Evolutionary conservation across 148 eudicot species (phyloP), one percentile per base, ranked within the genome.

Genomic region (Fagopyrum tataricum): DNA sequence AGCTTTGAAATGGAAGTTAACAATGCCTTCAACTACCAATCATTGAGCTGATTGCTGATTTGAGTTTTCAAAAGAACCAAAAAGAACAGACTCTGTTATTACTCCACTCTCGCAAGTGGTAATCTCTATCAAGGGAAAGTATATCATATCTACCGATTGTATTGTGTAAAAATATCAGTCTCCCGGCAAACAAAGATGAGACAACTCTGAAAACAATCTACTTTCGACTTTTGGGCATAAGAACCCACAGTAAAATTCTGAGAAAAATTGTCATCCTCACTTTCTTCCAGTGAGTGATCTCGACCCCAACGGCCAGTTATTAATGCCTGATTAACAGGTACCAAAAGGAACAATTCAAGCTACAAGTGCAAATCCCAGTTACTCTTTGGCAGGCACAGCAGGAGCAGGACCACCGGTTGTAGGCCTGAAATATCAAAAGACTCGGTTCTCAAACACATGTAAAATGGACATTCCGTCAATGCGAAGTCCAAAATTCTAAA

Each of bases 351-450:
- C 43, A 64, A 37, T 37, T 64, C 42, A 62, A 64, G 69, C 69
- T 56, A 64, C 18, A 64, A 13, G 12, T 64, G 69, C 44, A 39
- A 37, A 61, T 24, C 67, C 69, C 69, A 14, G 10, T 64, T 64
- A 64, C 23, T 10, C 37, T 37, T 15, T 15, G 4, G 43, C 20
- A 39, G 69, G 43, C 69, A 64, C 77, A 78, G 78, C 82, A 52
- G 85, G 73, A 18, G 79, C 82, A 52, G 91, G 91, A 77, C 96
- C 98, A 71, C 96, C 98, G 62, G 98, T 90, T 72, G 98, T 93
- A 66, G 98, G 98, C 79, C 96, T 93, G 85, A 23, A 74, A 74
- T 75, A 74, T 23, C 68, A 56, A 24, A 72, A 72, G 26, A 23
- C 47, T 21, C 6, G 20, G 56, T 14, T 21, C 37, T 70, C 11